Percentiles rank a stretch among this genome's conserved stretches.
Conservation (phyloP, 2,329 filamentous ascomycete genomes). For the Podosphaera aphanis region DNA sequence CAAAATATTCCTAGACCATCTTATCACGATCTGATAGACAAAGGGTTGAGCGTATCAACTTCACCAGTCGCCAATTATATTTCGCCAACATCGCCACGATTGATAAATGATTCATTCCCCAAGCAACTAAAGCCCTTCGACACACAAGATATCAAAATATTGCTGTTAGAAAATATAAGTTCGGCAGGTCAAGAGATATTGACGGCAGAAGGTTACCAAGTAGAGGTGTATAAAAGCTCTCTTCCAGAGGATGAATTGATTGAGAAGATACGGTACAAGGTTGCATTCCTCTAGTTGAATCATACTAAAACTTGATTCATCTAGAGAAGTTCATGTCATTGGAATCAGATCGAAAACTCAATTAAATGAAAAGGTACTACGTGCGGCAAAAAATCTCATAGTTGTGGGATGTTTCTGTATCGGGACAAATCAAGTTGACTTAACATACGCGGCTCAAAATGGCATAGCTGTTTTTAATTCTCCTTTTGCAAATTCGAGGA, state of each 20-base stretch:
- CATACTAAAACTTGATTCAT: not conserved
- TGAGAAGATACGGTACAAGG: constrained; percentile 68
- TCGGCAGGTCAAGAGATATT: constrained; percentile 69
- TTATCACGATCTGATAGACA: constrained; percentile 18
- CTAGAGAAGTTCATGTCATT: constrained; percentile 81
- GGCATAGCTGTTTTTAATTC: constrained; percentile 98
- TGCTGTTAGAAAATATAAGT: constrained; percentile 91
- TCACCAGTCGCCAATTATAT: constrained; percentile 56
- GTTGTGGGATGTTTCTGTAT: constrained; percentile 98
- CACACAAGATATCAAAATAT: constrained; percentile 85
- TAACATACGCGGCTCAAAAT: constrained; percentile 57
- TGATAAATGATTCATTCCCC: constrained; percentile 21
- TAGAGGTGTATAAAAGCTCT: constrained; percentile 73
- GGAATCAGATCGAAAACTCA: constrained; percentile 97
- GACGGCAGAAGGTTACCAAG: constrained; percentile 73
- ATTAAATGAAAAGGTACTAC: constrained; percentile 62
- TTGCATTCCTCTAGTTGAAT: constrained; percentile 6
- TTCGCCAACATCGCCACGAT: constrained; percentile 35
- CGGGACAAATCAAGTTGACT: constrained; percentile 84
- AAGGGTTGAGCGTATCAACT: constrained; percentile 43
- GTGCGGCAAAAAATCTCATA: constrained; percentile 78
- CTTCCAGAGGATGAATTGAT: constrained; percentile 83
- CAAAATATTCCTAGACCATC: constrained; percentile 17
- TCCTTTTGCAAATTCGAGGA: constrained; percentile 91
- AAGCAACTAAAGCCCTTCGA: constrained; percentile 91